Percentiles rank a stretch among this genome's conserved stretches.
Conservation (phyloP, 78 protist species). For the Planoprotostelium fungivorum region DNA sequence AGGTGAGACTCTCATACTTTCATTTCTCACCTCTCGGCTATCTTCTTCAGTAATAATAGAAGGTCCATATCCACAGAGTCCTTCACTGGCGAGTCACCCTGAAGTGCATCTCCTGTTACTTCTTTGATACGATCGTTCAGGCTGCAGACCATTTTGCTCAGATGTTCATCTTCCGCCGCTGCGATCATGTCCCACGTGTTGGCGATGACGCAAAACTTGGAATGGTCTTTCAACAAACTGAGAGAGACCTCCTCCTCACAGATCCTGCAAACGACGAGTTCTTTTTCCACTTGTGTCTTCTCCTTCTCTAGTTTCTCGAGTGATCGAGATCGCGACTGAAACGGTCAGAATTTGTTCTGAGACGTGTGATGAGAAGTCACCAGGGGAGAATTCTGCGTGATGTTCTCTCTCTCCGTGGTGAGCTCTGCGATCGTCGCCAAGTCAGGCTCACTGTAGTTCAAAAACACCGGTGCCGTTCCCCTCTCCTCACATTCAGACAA, state of each 20-base stretch:
- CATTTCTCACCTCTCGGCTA: not conserved
- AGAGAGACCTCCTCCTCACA: slow-evolving; percentile 48
- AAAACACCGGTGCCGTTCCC: too few species aligned
- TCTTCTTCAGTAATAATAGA: not conserved
- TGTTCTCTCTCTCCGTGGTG: too few species aligned
- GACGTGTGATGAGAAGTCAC: too few species aligned
- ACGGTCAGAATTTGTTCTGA: not conserved
- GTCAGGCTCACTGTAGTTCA: too few species aligned
- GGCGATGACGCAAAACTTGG: slow-evolving; percentile 55
- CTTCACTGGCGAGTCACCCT: not conserved
- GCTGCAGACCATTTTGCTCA: slow-evolving; percentile 15
- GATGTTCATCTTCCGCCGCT: slow-evolving; percentile 49
- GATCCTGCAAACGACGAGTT: slow-evolving; percentile 59
- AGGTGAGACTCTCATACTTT: not conserved
- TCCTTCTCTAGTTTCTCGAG: not conserved
- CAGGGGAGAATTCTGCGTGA: too few species aligned
- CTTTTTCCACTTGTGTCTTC: not conserved
- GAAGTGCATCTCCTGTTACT: not conserved
- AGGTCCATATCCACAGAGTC: not conserved
- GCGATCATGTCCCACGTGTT: slow-evolving; percentile 61
- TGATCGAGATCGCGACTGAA: not conserved
- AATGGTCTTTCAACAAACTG: slow-evolving; percentile 39
- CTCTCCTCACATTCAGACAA: too few species aligned
- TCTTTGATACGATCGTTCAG: not conserved
- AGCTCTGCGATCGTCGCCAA: too few species aligned